Conservation (phyloP, 345 rosid species). For the Toxicodendron radicans region DNA sequence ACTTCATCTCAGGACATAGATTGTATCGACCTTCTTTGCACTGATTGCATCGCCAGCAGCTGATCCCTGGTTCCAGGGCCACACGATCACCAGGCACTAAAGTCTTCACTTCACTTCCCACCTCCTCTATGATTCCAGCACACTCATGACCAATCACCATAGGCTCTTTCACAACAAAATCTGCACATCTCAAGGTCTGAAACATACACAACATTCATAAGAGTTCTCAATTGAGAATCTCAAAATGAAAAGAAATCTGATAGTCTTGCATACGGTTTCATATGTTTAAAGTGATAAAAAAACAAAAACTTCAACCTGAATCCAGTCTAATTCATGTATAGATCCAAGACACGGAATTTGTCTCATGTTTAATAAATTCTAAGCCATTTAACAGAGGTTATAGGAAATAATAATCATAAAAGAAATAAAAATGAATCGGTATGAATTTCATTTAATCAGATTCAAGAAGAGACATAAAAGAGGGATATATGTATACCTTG, state of each 20-base stretch:
- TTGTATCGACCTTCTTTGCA: conserved; percentile 86
- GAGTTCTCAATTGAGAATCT: neutral
- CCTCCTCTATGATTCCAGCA: conserved; percentile 85
- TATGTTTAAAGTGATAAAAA: neutral
- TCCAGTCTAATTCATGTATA: neutral
- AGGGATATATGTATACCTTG: conserved; percentile 45
- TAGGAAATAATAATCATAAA: neutral
- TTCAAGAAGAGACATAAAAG: neutral
- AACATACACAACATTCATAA: neutral
- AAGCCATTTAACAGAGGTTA: neutral
- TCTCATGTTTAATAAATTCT: neutral
- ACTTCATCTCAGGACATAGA: conserved; percentile 91
- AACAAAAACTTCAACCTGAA: neutral
- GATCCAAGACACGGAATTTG: neutral
- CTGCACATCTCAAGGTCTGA: conserved; percentile 75
- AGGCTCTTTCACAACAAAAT: conserved; percentile 84
- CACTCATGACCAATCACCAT: conserved; percentile 98
- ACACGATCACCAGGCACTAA: conserved; percentile 75
- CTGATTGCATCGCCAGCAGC: conserved; percentile 67
- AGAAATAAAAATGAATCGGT: neutral
- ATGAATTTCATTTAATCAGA: neutral
- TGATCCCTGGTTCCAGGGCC: conserved; percentile 90
- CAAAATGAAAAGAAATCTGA: neutral
- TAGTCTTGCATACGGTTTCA: neutral
- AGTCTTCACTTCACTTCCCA: conserved; percentile 73